A percentile compares a stretch with the other conserved stretches of the same genome.
These are phyloP conservation scores for Carex sylvatica DNA, from an alignment of 202 grass and related monocot species.

Conservation along the genomic window DNA sequence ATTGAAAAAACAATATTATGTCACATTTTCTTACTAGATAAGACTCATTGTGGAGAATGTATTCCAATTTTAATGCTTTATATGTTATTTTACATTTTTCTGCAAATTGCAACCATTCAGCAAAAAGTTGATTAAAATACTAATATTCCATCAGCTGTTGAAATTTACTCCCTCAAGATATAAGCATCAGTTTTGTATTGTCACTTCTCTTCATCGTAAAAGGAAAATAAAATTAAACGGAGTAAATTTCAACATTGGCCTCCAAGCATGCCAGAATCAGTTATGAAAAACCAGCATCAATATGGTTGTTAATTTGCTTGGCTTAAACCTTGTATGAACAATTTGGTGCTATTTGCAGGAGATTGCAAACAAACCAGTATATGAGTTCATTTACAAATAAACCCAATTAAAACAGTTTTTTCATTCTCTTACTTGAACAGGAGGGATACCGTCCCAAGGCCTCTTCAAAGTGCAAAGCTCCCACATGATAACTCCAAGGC, in stretches of 20 bases:
- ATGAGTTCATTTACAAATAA: slow-evolving; percentile 9
- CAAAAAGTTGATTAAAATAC: background rate
- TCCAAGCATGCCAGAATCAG: background rate
- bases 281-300: background rate
- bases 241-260: background rate
- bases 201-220: background rate
- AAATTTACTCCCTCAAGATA: background rate
- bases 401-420: slow-evolving; percentile 24
- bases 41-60: slow-evolving; percentile 2
- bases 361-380: slow-evolving; percentile 10
- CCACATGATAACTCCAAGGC: slow-evolving; percentile 98
- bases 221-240: background rate
- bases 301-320: background rate
- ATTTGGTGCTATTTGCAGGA: slow-evolving; percentile 1
- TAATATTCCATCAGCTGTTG: background rate
- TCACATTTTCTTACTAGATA: background rate
- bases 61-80: background rate
- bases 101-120: slow-evolving; percentile 18
- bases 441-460: slow-evolving; percentile 85
- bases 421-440: slow-evolving; percentile 70
- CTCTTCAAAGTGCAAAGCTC: slow-evolving; percentile 95
- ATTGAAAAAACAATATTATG: background rate
- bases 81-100: background rate
- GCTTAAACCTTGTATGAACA: background rate
- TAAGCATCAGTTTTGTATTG: slow-evolving; percentile 3